Conservation (phyloP, 2,329 filamentous ascomycete genomes). For the Arachnomyces sp. region DNA sequence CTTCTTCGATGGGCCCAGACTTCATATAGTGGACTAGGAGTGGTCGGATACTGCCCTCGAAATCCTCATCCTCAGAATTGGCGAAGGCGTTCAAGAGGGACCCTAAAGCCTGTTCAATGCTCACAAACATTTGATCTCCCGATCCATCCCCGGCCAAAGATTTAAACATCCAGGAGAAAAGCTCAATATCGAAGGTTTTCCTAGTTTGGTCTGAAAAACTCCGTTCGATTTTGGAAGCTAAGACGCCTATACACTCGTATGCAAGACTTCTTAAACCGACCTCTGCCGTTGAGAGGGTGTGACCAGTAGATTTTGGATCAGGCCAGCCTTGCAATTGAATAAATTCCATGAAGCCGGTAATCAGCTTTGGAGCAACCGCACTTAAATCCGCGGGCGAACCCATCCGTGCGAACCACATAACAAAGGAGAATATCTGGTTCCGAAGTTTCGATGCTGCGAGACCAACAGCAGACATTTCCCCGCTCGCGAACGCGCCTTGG, state of each 20-base stretch:
- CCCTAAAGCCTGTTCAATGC: slow-evolving; percentile 82
- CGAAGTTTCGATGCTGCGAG: slow-evolving; percentile 74
- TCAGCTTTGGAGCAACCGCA: slow-evolving; percentile 59
- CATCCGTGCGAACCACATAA: slow-evolving; percentile 77
- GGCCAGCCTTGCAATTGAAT: slow-evolving; percentile 82
- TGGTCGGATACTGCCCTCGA: slow-evolving; percentile 39
- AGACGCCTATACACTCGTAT: slow-evolving; percentile 82
- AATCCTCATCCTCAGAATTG: slow-evolving; percentile 34
- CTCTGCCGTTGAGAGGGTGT: slow-evolving; percentile 52
- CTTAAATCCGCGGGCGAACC: slow-evolving; percentile 55
- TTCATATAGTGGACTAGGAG: slow-evolving; percentile 65
- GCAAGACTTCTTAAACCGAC: slow-evolving; percentile 66
- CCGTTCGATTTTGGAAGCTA: slow-evolving; percentile 49
- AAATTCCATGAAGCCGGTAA: slow-evolving; percentile 63
- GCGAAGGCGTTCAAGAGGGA: slow-evolving; percentile 60
- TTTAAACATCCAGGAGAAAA: slow-evolving; percentile 71
- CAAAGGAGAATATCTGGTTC: slow-evolving; percentile 74
- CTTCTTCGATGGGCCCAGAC: slow-evolving; percentile 34
- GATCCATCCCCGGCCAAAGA: slow-evolving; percentile 75
- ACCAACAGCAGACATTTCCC: slow-evolving; percentile 42
- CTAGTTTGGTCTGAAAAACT: slow-evolving; percentile 16
- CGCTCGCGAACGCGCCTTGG: slow-evolving; percentile 50
- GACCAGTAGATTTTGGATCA: slow-evolving; percentile 43
- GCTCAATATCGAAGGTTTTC: slow-evolving; percentile 42
- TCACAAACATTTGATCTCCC: slow-evolving; percentile 66